Evolutionary conservation across 192 early-diverging fungal genomes (phyloP), one percentile per base, ranked within the genome.

Genomic region (Coemansia guatemalensis): DNA sequence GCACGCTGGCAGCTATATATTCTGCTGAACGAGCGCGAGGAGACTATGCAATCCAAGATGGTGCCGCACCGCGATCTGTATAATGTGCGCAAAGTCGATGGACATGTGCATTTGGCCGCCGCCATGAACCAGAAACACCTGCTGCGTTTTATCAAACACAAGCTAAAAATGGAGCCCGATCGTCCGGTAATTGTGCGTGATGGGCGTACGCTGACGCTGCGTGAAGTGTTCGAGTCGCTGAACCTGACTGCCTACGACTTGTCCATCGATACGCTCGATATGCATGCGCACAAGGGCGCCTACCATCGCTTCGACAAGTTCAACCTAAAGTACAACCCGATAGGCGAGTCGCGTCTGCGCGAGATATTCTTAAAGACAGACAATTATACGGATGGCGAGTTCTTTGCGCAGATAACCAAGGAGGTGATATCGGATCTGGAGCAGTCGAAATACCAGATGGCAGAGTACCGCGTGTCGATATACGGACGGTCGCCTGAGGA

Each of bases 91-190:
- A 98, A 98, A 67, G 94, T 98, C 18, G 96, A 98, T 74, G 95
- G 93, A 1, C 95, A 98, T 84, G 90, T 98, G 44, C 95, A 98
- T 63, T 85, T 95, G 67, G 90, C 91, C 5, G 85, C 88, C 4
- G 95, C 93, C 62, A 96, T 98, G 95, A 98, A 96, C 74, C 92
- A 94, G 70, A 97, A 97, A 81, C 95, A 97, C 69, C 63, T 97
- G 53, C 73, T 97, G 30, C 91, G 94, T 7, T 97, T 96, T 65
- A 96, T 97, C 78, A 97, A 98, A 72, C 85, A 90, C 32, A 96
- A 95, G 73, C 76, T 97, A 58, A 87, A 87, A 72, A 91, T 85
- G 47, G 72, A 69, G 30, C 86, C 91, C 12, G 76, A 95, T 60
- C 88, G 92, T 47, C 67, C 84, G 3, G 95, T 97, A 3, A 94